Percentiles rank a stretch among this genome's conserved stretches.
Conservation (phyloP, 2,329 filamentous ascomycete species). For the Colletotrichum lindemuthianum region DNA sequence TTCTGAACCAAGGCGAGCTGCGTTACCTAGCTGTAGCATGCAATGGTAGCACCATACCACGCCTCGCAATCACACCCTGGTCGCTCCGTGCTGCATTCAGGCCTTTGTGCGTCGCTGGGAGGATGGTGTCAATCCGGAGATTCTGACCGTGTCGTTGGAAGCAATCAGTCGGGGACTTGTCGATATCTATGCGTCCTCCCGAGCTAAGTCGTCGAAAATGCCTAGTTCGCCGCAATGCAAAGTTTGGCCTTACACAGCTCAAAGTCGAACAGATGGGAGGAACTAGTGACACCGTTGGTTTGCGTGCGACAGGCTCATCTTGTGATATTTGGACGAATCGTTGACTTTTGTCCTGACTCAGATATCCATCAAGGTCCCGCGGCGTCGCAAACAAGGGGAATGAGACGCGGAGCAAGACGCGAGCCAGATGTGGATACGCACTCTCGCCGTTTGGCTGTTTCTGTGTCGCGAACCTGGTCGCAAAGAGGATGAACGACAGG, state of each 20-base stretch:
- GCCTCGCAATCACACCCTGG: slow-evolving; percentile 3
- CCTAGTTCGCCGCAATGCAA: background rate
- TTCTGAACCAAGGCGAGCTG: slow-evolving; percentile 9
- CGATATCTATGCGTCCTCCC: background rate
- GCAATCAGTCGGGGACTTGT: slow-evolving; percentile 10
- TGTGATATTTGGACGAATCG: slow-evolving; percentile 25
- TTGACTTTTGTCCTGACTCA: slow-evolving; percentile 29
- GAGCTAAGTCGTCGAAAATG: background rate
- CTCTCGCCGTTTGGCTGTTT: slow-evolving; percentile 2
- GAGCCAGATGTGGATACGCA: slow-evolving; percentile 13
- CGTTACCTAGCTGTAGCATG: slow-evolving; percentile 27
- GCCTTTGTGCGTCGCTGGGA: background rate
- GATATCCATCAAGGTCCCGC: slow-evolving; percentile 32
- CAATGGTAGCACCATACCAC: slow-evolving; percentile 2
- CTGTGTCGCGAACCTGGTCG: slow-evolving; percentile 7
- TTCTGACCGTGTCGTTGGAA: slow-evolving; percentile 8
- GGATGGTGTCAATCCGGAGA: background rate
- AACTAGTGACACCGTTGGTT: background rate
- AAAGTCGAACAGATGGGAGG: slow-evolving; percentile 2
- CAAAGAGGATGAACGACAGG: background rate
- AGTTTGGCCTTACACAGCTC: slow-evolving; percentile 15
- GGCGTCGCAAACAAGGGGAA: slow-evolving; percentile 19
- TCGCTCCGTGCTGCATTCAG: background rate
- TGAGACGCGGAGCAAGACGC: slow-evolving; percentile 6
- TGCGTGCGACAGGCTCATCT: slow-evolving; percentile 22